Conservation (phyloP, 2,329 filamentous ascomycete genomes). For the Stachybotrys echinatus region DNA sequence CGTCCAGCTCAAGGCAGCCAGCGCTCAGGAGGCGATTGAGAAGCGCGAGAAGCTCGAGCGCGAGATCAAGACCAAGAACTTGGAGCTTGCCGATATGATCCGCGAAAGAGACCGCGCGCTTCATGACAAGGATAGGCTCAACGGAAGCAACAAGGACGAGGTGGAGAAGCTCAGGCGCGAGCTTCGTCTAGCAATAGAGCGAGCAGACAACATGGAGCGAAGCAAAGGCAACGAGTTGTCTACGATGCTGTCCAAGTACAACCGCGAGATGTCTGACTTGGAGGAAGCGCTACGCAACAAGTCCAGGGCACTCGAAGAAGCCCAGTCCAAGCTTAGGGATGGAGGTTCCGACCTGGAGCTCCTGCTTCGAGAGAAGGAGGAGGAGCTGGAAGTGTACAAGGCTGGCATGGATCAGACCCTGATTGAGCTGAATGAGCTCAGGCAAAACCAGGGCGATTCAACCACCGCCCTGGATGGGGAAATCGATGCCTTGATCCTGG, state of each 20-base stretch:
- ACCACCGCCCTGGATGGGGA: conserved; percentile 83
- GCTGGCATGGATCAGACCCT: conserved; percentile 96
- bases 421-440: conserved; percentile 85
- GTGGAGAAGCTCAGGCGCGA: conserved; percentile 92
- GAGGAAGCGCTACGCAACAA: conserved; percentile 90
- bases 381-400: conserved; percentile 97
- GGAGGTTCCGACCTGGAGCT: conserved; percentile 82
- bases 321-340: conserved; percentile 71
- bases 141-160: conserved; percentile 85
- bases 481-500: conserved; percentile 81
- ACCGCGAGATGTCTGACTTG: conserved; percentile 92
- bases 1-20: conserved; percentile 93
- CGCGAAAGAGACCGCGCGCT: conserved; percentile 88
- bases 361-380: conserved; percentile 86
- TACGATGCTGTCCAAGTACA: conserved; percentile 90
- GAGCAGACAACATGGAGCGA: conserved; percentile 85
- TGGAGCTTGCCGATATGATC: conserved; percentile 99
- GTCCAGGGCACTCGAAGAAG: conserved; percentile 78
- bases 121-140: conserved; percentile 86
- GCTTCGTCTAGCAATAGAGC: conserved; percentile 84
- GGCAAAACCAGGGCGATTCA: conserved; percentile 65
- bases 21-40: conserved; percentile 94
- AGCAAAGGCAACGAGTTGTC: conserved; percentile 94
- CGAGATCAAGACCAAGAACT: conserved; percentile 98
- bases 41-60: conserved; percentile 90